These are phyloP conservation scores for Cystofilobasidium capitatum DNA, from an alignment of 768 basidiomycete genomes.

Conservation along the genomic window DNA sequence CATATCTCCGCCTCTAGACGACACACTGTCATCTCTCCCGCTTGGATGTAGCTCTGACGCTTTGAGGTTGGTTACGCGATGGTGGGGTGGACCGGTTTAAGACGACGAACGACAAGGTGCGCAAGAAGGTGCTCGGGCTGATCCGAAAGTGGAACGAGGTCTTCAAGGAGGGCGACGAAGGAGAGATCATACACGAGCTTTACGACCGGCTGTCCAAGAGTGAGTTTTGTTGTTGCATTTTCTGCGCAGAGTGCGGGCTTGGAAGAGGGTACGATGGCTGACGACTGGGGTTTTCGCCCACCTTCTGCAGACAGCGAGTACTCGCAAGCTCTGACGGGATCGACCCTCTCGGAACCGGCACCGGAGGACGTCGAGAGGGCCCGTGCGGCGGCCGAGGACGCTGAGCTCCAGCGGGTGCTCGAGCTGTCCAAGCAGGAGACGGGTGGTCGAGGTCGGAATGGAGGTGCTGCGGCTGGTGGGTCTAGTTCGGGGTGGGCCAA, in stretches of 20 bases:
- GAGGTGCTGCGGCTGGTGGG: neutral
- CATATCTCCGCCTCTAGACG: neutral
- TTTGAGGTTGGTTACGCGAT: too few species aligned
- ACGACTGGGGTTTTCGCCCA: neutral
- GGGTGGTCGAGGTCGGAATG: slow-evolving; percentile 53
- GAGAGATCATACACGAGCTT: slow-evolving; percentile 86
- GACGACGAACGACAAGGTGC: slow-evolving; percentile 89
- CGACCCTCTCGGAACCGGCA: slow-evolving; percentile 11
- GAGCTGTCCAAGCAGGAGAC: slow-evolving; percentile 89
- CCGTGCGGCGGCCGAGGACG: slow-evolving; percentile 54
- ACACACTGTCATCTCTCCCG: too few species aligned
- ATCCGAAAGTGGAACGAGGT: slow-evolving; percentile 76
- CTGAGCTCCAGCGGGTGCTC: slow-evolving; percentile 82
- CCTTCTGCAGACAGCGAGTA: slow-evolving; percentile 9
- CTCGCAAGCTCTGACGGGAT: slow-evolving; percentile 11
- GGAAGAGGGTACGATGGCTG: neutral
- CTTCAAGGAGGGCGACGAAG: slow-evolving; percentile 58
- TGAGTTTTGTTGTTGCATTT: slow-evolving; percentile 38
- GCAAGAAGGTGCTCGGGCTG: slow-evolving; percentile 57
- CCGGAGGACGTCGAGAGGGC: slow-evolving; percentile 20
- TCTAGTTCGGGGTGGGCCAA: slow-evolving; percentile 20
- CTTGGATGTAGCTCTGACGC: too few species aligned
- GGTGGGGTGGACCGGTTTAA: too few species aligned
- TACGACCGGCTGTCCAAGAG: slow-evolving; percentile 77
- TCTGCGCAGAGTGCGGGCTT: neutral